phyloP scores from a whole-genome alignment of 1,284 basidiomycete species.

The Apiotrichum gamsii region DNA sequence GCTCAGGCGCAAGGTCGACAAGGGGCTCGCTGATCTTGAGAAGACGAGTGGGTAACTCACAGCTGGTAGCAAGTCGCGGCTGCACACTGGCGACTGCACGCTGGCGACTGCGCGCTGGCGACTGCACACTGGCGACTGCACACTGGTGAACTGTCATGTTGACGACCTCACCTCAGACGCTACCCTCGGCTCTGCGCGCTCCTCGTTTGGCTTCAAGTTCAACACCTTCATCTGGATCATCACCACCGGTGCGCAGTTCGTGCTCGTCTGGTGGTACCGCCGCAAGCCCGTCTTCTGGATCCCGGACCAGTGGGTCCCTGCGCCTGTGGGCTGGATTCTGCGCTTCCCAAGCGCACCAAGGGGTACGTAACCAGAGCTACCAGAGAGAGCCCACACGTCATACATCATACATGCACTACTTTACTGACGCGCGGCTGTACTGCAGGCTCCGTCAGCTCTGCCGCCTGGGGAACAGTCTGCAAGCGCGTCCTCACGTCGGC shows the following conservation, averaged over 20 bases:
- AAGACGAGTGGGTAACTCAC: conserved; percentile 82
- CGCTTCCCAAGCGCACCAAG: conserved; percentile 45
- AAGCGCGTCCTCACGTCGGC: conserved; percentile 65
- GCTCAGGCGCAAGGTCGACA: conserved; percentile 82
- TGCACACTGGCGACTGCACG: no score
- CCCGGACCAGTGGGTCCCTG: conserved; percentile 73
- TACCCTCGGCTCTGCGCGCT: conserved; percentile 59
- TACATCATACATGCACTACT: no score
- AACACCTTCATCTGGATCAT: conserved; percentile 67
- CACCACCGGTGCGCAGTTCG: conserved; percentile 76
- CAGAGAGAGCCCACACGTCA: no score
- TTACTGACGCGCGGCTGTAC: no score
- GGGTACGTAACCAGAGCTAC: no score
- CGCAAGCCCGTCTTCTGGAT: conserved; percentile 83
- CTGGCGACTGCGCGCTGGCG: no score
- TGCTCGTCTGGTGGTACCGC: conserved; percentile 82
- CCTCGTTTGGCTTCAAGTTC: conserved; percentile 67
- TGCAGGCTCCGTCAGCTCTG: conserved; percentile 78
- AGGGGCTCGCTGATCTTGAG: conserved; percentile 88
- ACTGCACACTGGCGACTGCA: no score
- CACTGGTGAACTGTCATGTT: no score
- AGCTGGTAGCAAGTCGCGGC: no score
- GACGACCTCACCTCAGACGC: no score
- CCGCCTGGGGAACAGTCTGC: conserved; percentile 86
- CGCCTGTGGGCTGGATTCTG: conserved; percentile 73